Percentiles rank a stretch among this genome's conserved stretches.
phyloP scores from a whole-genome alignment of 2,329 filamentous ascomycete genomes.

The Aspergillus fijiensis region DNA sequence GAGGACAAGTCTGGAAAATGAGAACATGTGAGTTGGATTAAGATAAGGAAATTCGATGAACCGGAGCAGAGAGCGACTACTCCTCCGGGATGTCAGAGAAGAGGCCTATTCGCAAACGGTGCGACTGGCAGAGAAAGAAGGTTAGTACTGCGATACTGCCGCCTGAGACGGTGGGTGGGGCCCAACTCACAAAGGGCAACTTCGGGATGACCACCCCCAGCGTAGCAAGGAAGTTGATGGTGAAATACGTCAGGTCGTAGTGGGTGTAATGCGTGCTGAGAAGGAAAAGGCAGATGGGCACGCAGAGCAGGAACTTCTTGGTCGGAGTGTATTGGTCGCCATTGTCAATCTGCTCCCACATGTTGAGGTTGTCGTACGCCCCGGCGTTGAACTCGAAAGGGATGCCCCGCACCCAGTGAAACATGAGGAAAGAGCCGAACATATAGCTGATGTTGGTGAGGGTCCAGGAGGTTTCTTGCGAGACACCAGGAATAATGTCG shows the following conservation, averaged over 20 bases:
- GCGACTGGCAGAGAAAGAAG: conserved; percentile 57
- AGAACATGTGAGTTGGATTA: conserved; percentile 1
- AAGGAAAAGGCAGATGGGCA: conserved; percentile 91
- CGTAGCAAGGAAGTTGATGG: conserved; percentile 92
- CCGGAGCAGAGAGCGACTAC: conserved; percentile 29
- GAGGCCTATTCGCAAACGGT: conserved; percentile 73
- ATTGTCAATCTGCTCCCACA: conserved; percentile 99
- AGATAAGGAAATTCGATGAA: conserved; percentile 8
- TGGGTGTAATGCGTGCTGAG: conserved; percentile 98
- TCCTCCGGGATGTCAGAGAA: conserved; percentile 71
- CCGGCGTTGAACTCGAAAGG: conserved; percentile 99
- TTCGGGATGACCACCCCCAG: conserved; percentile 94
- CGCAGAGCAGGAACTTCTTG: conserved; percentile 95
- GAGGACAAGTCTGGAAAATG: neutral
- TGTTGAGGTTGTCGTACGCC: conserved; percentile 98
- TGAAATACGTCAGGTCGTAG: conserved; percentile 95
- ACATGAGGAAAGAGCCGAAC: conserved; percentile 99
- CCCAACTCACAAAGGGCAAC: conserved; percentile 77
- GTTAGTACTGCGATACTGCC: conserved; percentile 26
- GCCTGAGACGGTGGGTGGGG: neutral
- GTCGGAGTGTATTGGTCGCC: conserved; percentile 97
- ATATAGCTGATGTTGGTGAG: conserved; percentile 99
- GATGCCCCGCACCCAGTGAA: conserved; percentile 96
- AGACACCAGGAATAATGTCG: conserved; percentile 92
- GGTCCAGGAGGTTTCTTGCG: conserved; percentile 98